These are phyloP conservation scores for Erigeron canadensis DNA, from an alignment of 129 eudicot species.

Conservation along the genomic window DNA sequence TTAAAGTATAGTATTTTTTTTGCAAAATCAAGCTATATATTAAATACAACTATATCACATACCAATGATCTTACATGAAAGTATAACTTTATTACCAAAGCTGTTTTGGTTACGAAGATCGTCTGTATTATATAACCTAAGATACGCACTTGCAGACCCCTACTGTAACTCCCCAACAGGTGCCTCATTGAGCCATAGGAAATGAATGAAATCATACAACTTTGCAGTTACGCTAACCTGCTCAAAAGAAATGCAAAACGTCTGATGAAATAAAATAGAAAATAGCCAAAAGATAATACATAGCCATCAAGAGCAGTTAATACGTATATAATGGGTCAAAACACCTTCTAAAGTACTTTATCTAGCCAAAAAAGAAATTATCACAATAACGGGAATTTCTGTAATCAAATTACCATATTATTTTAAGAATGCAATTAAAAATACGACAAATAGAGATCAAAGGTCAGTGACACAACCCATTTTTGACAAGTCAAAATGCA, in stretches of 20 bases:
- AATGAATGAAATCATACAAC: conserved; percentile 92
- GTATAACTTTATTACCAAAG: conserved; percentile 4
- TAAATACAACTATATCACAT: neutral
- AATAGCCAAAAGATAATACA: neutral
- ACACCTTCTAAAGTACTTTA: neutral
- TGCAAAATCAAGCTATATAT: neutral
- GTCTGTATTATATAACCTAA: conserved; percentile 14
- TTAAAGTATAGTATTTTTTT: neutral
- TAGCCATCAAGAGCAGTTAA: too few species aligned
- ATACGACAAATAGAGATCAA: neutral
- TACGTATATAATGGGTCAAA: neutral
- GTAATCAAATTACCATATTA: neutral
- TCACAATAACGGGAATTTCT: neutral
- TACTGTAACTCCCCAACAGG: conserved; percentile 94
- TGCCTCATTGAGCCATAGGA: conserved; percentile 98
- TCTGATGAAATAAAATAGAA: neutral
- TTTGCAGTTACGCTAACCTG: conserved; percentile 98
- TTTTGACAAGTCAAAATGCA: neutral
- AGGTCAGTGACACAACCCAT: neutral
- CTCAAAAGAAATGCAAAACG: conserved; percentile 11
- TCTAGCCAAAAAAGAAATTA: neutral
- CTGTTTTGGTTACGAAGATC: conserved; percentile 1
- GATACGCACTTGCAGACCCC: conserved; percentile 20
- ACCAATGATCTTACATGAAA: neutral
- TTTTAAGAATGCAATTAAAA: neutral